These are phyloP conservation scores for Phytophthora boehmeriae DNA, from an alignment of 352 stramenopile genomes.

Conservation along the genomic window DNA sequence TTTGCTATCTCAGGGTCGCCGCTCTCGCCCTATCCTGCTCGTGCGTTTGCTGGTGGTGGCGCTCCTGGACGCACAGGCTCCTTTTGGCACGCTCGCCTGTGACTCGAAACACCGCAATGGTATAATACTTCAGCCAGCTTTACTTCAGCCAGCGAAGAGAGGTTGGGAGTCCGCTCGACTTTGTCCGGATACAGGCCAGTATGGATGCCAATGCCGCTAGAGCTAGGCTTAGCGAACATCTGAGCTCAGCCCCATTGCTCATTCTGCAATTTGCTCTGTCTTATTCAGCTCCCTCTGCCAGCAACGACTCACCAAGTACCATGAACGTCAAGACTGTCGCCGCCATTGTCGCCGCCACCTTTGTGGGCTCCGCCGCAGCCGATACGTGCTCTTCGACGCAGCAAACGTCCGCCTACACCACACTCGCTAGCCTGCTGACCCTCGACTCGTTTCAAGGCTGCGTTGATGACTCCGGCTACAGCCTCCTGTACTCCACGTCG, in stretches of 20 bases:
- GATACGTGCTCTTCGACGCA: conserved; percentile 18
- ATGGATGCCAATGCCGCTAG: conserved; percentile 3
- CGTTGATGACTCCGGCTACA: conserved; percentile 36
- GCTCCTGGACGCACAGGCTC: conserved; percentile 14
- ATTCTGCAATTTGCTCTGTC: conserved; percentile 28
- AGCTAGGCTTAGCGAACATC: neutral
- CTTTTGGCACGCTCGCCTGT: neutral
- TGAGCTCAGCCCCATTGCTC: conserved; percentile 4
- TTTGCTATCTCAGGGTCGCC: conserved; percentile 26
- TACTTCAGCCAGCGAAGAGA: conserved; percentile 15
- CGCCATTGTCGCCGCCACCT: conserved; percentile 19
- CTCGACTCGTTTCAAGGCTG: conserved; percentile 31
- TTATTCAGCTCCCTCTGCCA: conserved; percentile 8
- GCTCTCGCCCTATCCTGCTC: conserved; percentile 16
- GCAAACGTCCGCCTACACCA: conserved; percentile 35
- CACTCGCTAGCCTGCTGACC: conserved; percentile 29
- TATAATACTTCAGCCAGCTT: too few relatives aligned
- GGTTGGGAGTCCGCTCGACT: conserved; percentile 5
- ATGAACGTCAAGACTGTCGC: conserved; percentile 33
- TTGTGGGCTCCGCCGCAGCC: conserved; percentile 22
- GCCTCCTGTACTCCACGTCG: conserved; percentile 29
- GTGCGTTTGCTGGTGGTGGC: conserved; percentile 4
- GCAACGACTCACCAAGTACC: conserved; percentile 13
- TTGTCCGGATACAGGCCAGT: conserved; percentile 10
- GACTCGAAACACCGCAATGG: conserved; percentile 5